Conservation (phyloP, 352 stramenopile genomes). For the Pelagophyceae sp. region DNA sequence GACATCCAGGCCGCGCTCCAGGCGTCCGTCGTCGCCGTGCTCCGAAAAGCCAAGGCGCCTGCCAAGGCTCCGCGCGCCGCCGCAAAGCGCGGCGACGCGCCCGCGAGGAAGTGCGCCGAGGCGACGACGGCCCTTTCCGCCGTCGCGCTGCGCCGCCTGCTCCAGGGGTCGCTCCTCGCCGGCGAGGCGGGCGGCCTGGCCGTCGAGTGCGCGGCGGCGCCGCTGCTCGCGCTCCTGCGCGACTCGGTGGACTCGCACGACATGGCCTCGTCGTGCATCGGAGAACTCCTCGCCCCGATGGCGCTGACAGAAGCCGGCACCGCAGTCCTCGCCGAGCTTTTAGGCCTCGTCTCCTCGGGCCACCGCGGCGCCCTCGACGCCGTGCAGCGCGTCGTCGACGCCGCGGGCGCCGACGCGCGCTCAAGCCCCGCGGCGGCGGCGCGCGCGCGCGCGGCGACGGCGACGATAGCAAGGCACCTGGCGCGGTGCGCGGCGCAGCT, state of each 20-base stretch:
- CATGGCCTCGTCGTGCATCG: background rate
- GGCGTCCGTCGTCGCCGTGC: background rate
- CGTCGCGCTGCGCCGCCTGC: background rate
- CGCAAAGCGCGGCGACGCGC: background rate
- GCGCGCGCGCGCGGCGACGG: background rate
- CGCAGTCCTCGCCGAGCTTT: background rate
- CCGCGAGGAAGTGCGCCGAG: background rate
- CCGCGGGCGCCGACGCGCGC: no score
- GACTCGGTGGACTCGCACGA: background rate
- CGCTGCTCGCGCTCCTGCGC: background rate
- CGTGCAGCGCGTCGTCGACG: background rate
- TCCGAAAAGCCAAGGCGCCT: background rate
- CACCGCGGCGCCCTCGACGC: background rate
- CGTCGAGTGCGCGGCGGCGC: no score
- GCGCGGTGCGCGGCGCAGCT: background rate
- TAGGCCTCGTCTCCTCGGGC: background rate
- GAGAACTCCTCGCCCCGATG: background rate
- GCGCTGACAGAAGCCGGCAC: background rate
- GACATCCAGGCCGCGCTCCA: background rate
- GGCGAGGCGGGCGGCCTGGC: no score
- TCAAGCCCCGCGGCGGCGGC: background rate
- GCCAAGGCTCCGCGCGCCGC: background rate
- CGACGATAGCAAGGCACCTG: background rate
- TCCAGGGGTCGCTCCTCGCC: background rate
- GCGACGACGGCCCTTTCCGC: background rate